A percentile compares a stretch with the other conserved stretches of the same genome.
Conservation (phyloP, 495 filamentous ascomycete species). For the Penicillium egyptiacum region DNA sequence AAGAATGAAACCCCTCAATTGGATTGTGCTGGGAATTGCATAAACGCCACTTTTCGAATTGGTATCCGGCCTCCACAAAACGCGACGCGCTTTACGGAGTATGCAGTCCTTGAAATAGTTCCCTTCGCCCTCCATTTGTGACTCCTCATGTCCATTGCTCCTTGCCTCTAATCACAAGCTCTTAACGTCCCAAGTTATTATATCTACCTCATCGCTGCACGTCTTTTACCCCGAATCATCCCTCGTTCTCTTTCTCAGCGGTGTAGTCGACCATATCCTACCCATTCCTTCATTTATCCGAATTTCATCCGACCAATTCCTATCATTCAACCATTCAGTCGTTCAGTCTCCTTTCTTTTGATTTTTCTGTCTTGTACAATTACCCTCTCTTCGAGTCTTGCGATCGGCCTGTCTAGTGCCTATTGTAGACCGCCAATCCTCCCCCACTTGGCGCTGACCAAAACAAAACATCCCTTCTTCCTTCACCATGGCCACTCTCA, state of each 20-base stretch:
- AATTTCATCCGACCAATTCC: background rate
- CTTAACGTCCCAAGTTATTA: constrained; percentile 10
- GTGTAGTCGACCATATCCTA: background rate
- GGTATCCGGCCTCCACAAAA: constrained; percentile 11
- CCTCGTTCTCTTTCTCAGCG: constrained; percentile 1
- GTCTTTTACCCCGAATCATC: constrained; percentile 6
- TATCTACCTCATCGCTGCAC: constrained; percentile 12
- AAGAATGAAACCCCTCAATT: constrained; percentile 15
- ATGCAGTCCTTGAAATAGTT: constrained; percentile 21
- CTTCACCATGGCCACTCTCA: constrained; percentile 42
- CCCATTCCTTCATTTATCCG: constrained; percentile 6
- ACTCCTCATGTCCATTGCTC: constrained; percentile 13
- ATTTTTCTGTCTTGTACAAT: background rate
- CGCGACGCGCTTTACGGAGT: constrained; percentile 20
- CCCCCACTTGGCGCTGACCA: constrained; percentile 32
- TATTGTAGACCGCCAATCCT: constrained; percentile 17
- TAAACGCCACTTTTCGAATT: constrained; percentile 21
- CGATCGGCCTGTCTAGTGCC: constrained; percentile 12
- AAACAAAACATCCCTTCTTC: constrained; percentile 28
- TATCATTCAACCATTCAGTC: constrained; percentile 8
- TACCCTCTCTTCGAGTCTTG: background rate
- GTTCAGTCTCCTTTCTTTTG: background rate
- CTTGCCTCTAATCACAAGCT: background rate
- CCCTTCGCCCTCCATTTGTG: constrained; percentile 16
- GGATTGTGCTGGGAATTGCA: constrained; percentile 19